Evolutionary conservation across 2,329 filamentous ascomycete genomes (phyloP), one percentile per base, ranked within the genome.

Genomic region (Cytospora leucostoma): DNA sequence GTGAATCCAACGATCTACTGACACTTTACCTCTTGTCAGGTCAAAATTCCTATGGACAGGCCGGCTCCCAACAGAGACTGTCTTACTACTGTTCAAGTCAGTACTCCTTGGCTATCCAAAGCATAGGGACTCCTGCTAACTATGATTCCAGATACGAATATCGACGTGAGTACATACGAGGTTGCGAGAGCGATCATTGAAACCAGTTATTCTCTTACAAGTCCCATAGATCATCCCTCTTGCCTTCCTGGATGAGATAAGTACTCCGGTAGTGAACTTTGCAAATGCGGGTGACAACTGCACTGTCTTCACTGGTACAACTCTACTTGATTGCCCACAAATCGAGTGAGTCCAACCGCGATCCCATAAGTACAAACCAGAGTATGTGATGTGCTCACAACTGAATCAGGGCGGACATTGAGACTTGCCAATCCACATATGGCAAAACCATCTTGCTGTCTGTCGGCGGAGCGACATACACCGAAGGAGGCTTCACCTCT

Each of bases 361-460:
- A 7, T 35, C 44, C 27, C 12, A 27, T 38, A 19, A 17, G 2
- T 13, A 10, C 4, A 13, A 21, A 6, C 4, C 12, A 27, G 32
- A 13, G 15, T 7, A 34, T 17, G n/a, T 27, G 33, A 58, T 11
- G 8, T 47, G 33, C 55, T 35, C 38, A 27, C 53, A 34, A 4
- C 7, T 6, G 17, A 27, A 1, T 4, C 11, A 80, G 79, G 67
- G 75, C 74, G 49, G 83, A 85, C 66, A 84, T 85, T 68, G 74
- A 77, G 64, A 70, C 80, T 11, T 93, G 90, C 75, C 89, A 93
- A 73, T 68, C 74, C 15, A 75, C 72, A 6, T 76, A 85, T 65
- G 83, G 83, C 66, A 93, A 92, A 76, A 91, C 88, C 1, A 87
- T 93, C 67, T 72, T 91, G 52, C 79, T 93, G 11, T 92, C 89